Percentiles rank a stretch among this genome's conserved stretches.
These are phyloP conservation scores for Candida ulmi DNA, from an alignment of 805 yeast genomes.

Conservation along the genomic window DNA sequence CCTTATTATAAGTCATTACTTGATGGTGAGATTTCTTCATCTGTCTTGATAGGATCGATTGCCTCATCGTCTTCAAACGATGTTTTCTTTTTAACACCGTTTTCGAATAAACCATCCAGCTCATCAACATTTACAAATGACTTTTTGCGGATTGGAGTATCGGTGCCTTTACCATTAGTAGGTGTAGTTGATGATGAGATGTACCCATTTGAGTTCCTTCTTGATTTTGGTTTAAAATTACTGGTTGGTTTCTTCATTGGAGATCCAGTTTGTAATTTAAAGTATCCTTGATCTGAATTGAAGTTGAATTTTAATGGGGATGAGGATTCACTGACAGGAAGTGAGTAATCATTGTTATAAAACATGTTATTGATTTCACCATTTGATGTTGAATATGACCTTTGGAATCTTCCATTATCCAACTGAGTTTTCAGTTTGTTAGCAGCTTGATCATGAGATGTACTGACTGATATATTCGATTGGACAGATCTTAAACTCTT, in stretches of 20 bases:
- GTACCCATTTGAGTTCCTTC: conserved; percentile 1
- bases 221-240: neutral
- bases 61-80: conserved; percentile 5
- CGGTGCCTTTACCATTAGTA: neutral
- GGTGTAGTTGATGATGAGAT: conserved; percentile 12
- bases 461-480: conserved; percentile 11
- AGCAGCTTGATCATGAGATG: neutral
- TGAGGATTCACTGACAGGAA: conserved; percentile 14
- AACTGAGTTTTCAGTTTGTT: conserved; percentile 3
- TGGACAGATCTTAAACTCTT: conserved; percentile 13
- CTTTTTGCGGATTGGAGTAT: neutral
- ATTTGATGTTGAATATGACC: conserved; percentile 20
- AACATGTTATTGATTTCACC: neutral
- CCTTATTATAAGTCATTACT: neutral
- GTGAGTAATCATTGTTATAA: conserved; percentile 3
- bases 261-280: neutral
- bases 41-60: conserved; percentile 16
- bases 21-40: conserved; percentile 5
- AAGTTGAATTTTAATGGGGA: conserved; percentile 13
- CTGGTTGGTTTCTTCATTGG: too few species aligned
- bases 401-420: conserved; percentile 8
- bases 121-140: conserved; percentile 15
- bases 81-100: conserved; percentile 1
- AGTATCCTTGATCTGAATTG: neutral
- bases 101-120: conserved; percentile 17